A percentile compares a stretch with the other conserved stretches of the same genome.
phyloP scores from a whole-genome alignment of 2,329 filamentous ascomycete species.

The Diaporthe capsici region DNA sequence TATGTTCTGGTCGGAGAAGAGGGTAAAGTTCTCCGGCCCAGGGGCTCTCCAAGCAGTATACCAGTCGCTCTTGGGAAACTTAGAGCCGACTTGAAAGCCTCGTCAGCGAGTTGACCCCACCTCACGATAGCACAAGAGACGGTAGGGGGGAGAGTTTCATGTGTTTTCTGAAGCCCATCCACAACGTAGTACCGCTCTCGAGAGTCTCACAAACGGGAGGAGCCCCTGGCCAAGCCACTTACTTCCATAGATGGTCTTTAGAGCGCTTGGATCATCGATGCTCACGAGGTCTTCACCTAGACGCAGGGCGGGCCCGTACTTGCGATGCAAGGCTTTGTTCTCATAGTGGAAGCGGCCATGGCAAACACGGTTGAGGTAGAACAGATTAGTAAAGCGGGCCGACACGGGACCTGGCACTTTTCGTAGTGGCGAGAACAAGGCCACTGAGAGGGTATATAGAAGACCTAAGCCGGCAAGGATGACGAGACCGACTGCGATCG shows the following conservation, averaged over 20 bases:
- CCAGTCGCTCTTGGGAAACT: constrained; percentile 55
- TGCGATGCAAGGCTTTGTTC: constrained; percentile 56
- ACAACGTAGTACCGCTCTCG: not conserved
- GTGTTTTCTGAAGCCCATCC: not conserved
- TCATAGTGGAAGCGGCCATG: constrained; percentile 55
- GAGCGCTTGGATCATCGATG: constrained; percentile 53
- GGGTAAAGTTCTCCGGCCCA: constrained; percentile 43
- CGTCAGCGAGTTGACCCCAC: not conserved
- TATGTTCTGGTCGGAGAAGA: constrained; percentile 54
- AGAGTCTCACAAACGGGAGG: not conserved
- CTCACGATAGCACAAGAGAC: not conserved
- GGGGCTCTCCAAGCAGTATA: constrained; percentile 47
- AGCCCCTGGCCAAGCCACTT: not conserved
- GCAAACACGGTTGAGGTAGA: constrained; percentile 57
- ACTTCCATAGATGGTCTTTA: constrained; percentile 57
- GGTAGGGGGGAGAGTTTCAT: not conserved
- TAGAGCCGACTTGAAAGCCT: constrained; percentile 48
- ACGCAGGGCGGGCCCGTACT: constrained; percentile 57
- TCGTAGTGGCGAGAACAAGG: constrained; percentile 51
- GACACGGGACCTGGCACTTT: constrained; percentile 60
- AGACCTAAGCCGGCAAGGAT: not conserved
- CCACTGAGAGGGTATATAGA: constrained; percentile 8
- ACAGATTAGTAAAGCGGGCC: constrained; percentile 59
- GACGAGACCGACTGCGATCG: not conserved
- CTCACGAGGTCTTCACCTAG: constrained; percentile 58